Evolutionary conservation across 1,139 yeast genomes (phyloP), one percentile per base, ranked within the genome.

Genomic region (Diutina ranongensis): DNA sequence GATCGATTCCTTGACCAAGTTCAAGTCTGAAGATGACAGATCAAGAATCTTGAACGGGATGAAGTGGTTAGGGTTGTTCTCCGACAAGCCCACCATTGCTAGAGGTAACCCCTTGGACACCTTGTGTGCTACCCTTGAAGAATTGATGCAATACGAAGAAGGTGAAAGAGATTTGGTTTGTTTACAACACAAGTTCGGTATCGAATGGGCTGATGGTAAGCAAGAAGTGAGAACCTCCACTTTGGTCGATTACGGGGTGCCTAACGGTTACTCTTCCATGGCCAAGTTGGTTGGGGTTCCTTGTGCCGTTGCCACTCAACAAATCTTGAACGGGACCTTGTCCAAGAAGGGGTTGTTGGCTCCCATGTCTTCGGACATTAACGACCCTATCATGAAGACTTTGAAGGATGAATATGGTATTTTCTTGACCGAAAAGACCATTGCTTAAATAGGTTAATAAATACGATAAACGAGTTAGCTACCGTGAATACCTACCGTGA

Each of bases 251-350:
- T 87, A 85, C 66, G 98, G 98, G 72, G 80, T 77, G 57, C 87
- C 87, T 58, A 78, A 84, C 50, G 97, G 97, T 49, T 92, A 89
- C 78, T 84, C 96, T 42, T 89, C 97, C 45, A 92, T 92, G 98
- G 98, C 98, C 55, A 89, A 92, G 64, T 76, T 87, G 55, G 98
- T 92, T 49, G 98, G 98, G 72, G 94, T 88, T 54, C 98, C 98
- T 55, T 92, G 96, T 68, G 97, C 97, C 49, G 95, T 92, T 63
- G 98, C 97, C 38, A 75, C 83, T 52, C 80, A 80, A 70, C 84
- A 85, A 67, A 85, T 92, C 54, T 76, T 92, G 58, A 77, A 83
- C 55, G 96, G 96, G 52, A 78, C 83, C 52, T 83, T 87, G 61
- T 57, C 60, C 48, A 74, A 72, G 51, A 60, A 55, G 47, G 98